phyloP scores from a whole-genome alignment of 2,329 filamentous ascomycete species.

The Aspergillus thermomutatus region DNA sequence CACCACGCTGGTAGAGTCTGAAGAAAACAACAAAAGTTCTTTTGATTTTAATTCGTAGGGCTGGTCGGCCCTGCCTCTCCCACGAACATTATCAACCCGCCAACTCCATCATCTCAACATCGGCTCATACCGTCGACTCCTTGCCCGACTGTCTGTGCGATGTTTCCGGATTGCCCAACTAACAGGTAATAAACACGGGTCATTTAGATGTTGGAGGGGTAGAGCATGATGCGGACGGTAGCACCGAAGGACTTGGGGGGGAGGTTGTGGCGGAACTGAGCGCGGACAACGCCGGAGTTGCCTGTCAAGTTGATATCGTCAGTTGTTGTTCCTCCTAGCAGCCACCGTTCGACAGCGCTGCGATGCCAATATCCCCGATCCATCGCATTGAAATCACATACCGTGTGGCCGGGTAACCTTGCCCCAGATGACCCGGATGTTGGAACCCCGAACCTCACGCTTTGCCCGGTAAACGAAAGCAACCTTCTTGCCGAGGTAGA shows the following conservation, averaged over 20 bases:
- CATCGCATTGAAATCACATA: constrained; percentile 45
- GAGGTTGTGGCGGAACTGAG: constrained; percentile 95
- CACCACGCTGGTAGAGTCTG: constrained; percentile 23
- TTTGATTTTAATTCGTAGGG: constrained; percentile 39
- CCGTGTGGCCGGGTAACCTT: constrained; percentile 95
- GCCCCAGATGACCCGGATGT: constrained; percentile 99
- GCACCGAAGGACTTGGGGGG: constrained; percentile 95
- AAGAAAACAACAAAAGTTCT: constrained; percentile 24
- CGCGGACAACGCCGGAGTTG: constrained; percentile 96
- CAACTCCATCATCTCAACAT: constrained; percentile 39
- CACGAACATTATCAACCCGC: constrained; percentile 40
- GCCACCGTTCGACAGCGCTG: not conserved
- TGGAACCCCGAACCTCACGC: constrained; percentile 93
- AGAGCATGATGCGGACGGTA: constrained; percentile 94
- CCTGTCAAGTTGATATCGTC: constrained; percentile 49
- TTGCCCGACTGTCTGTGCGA: constrained; percentile 36
- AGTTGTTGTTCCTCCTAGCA: constrained; percentile 1
- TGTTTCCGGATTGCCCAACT: constrained; percentile 34
- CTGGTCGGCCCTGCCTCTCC: constrained; percentile 37
- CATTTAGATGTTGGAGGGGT: constrained; percentile 93
- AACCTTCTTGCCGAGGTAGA: constrained; percentile 99
- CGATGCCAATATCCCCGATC: not conserved
- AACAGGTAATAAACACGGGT: constrained; percentile 29
- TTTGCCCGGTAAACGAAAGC: constrained; percentile 97
- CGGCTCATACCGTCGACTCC: constrained; percentile 38